Evolutionary conservation across 2,329 filamentous ascomycete species (phyloP), one percentile per base, ranked within the genome.

Genomic region (Scorias spongiosa): DNA sequence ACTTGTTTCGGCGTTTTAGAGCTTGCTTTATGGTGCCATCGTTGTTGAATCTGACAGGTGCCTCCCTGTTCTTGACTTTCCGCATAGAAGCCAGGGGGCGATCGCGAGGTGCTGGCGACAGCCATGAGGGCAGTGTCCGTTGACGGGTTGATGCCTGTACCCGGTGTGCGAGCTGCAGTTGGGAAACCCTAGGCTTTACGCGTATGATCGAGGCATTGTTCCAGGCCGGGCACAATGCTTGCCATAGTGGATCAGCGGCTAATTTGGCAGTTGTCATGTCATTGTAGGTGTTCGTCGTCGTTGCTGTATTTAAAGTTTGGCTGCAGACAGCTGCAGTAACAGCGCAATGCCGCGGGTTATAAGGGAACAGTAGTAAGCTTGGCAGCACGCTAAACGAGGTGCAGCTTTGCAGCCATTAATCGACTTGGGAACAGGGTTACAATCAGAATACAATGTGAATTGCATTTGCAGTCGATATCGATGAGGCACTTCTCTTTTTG

Each of bases 181-280:
- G 20, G 20, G 20, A 4, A 26, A 26, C 20, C 20, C 20, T 26
- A 7, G 20, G 20, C 20, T 26, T 26, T 26, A 7, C 34, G 34
- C 17, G 17, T n/a, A 37, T 37, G 17, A 17, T 37, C 17, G 34
- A 37, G 12, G 34, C 17, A 17, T 37, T 26, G 11, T 48, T 44
- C 52, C 56, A 64, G 8, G 68, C 70, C 10, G 77, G 77, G 54
- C 75, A 80, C 12, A 81, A 63, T 54, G 72, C 79, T 55, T 73
- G 72, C 75, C 76, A 80, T 39, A 82, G 67, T 47, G 76, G 75
- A 57, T 81, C 77, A 54, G 63, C 59, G 52, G 60, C 53, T 43
- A 64, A 54, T 51, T 52, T 59, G 42, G 55, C 52, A 36, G 55
- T 49, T 50, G 51, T 56, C 60, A 66, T 63, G 47, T 44, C 50